phyloP scores from a whole-genome alignment of 306 rosid species.

The Albizia julibrissin region DNA sequence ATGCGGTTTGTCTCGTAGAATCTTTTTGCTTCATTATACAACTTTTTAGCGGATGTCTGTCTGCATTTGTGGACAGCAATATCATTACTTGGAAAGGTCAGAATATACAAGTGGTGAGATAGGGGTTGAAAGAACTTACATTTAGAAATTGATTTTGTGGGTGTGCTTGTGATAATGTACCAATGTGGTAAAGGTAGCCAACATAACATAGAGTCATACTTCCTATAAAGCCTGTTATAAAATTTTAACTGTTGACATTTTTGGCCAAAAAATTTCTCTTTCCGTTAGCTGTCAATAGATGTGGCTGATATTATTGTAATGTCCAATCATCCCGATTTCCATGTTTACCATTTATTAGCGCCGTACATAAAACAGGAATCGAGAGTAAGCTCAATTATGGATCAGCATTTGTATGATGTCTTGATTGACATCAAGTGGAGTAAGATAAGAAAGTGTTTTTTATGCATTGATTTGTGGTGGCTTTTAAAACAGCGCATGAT shows the following conservation, averaged over 20 bases:
- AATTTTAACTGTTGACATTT: conserved; percentile 10
- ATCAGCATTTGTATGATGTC: not conserved
- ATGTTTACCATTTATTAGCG: not conserved
- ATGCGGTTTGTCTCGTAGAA: conserved; percentile 19
- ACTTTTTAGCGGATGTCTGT: conserved; percentile 25
- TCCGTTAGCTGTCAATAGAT: conserved; percentile 24
- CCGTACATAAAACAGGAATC: not conserved
- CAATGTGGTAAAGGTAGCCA: conserved; percentile 27
- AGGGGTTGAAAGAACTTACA: conserved; percentile 33
- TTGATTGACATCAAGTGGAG: not conserved
- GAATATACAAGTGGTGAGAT: conserved; percentile 24
- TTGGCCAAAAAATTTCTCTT: not conserved
- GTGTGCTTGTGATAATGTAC: conserved; percentile 24
- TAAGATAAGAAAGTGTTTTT: not conserved
- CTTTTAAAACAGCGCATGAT: not conserved
- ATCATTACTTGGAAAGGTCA: conserved; percentile 31
- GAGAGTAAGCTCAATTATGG: not conserved
- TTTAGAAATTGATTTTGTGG: conserved; percentile 12
- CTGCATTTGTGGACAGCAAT: conserved; percentile 11
- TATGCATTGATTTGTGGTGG: not conserved
- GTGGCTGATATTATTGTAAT: not conserved
- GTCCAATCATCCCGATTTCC: not conserved
- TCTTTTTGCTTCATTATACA: conserved; percentile 21
- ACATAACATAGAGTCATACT: conserved; percentile 16
- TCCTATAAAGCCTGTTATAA: conserved; percentile 21